Base-by-base conservation (phyloP, 148 eudicot species). In the Rheum nobile region DNA sequence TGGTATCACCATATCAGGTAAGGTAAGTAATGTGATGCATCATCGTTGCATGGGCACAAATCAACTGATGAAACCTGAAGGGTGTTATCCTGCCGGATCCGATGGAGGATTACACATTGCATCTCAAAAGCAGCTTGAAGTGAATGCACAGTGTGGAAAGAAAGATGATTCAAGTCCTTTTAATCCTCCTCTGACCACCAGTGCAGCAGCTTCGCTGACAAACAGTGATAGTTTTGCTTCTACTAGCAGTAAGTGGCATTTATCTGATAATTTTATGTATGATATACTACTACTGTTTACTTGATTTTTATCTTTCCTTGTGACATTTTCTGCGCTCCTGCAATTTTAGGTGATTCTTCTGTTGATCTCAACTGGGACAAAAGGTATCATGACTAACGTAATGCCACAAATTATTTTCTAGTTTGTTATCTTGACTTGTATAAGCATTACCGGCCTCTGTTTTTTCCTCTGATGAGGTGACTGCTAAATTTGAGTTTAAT, bases 271-370 rank as follows among this genome's bases (percentile, higher is more conserved):
- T 24, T 47, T 47, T 70, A 11, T 13, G 26, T 52, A 38, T 48
- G 7, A 67, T 55, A 65, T n/a, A n/a, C n/a, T n/a, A n/a, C 71
- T 67, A 6, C 22, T 68, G 34, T 35, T 17, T 75, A 52, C 17
- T 29, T 63, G 57, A 24, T 14, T 69, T 71, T 26, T 13, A 28
- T 55, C 22, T 39, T 32, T 16, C 32, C 61, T 28, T n/a, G 31
- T 46, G 59, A 10, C 55, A 24, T 65, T 47, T 24, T 10, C 34
- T 24, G 67, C 28, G 35, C 67, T 57, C 16, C 65, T 59, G 29
- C 17, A 34, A 68, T 84, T 80, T 71, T 88, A 92, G 98, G 98
- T 84, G 96, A 92, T 67, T 75, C 65, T 68, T 90, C 90, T 17
- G 90, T 85, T 47, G 93, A 86, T 76, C 78, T 78, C 52, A 78